Evolutionary conservation across 768 basidiomycete species (phyloP).

Genomic region (Trametes cinnabarina): DNA sequence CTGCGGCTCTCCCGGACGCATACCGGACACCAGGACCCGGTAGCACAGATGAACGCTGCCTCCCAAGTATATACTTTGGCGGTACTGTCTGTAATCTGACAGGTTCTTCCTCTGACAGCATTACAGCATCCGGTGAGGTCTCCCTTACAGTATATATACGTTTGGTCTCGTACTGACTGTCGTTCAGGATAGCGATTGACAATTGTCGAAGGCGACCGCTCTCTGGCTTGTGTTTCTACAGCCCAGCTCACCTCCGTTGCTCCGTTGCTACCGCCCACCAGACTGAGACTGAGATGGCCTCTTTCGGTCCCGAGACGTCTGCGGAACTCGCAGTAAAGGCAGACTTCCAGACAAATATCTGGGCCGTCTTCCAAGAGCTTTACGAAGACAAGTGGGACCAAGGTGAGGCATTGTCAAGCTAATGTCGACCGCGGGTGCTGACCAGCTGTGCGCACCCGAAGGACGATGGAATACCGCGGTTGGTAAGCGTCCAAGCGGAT

Average conservation of each 20-base stretch:
- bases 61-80: not conserved
- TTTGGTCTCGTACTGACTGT: not conserved
- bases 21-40: conserved; percentile 3
- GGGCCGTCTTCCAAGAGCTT: conserved; percentile 27
- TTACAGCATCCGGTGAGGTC: conserved; percentile 14
- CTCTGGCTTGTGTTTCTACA: not conserved
- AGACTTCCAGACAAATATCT: conserved; percentile 28
- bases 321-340: conserved; percentile 26
- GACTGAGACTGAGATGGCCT: not conserved
- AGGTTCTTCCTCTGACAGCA: conserved; percentile 18
- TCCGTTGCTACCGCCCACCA: not conserved
- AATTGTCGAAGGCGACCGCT: not conserved
- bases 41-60: conserved; percentile 10
- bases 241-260: not conserved
- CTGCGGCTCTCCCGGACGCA: not conserved
- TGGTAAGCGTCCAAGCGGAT: conserved; percentile 17
- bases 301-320: conserved; percentile 17
- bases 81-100: conserved; percentile 12
- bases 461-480: conserved; percentile 26
- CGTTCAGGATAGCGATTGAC: not conserved
- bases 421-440: too few species aligned
- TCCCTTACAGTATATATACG: conserved; percentile 2
- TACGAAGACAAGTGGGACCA: conserved; percentile 33
- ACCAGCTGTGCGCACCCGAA: not conserved
- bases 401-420: conserved; percentile 24